phyloP scores from a whole-genome alignment of 2,329 filamentous ascomycete genomes.

The Daldinia eschscholtzii region DNA sequence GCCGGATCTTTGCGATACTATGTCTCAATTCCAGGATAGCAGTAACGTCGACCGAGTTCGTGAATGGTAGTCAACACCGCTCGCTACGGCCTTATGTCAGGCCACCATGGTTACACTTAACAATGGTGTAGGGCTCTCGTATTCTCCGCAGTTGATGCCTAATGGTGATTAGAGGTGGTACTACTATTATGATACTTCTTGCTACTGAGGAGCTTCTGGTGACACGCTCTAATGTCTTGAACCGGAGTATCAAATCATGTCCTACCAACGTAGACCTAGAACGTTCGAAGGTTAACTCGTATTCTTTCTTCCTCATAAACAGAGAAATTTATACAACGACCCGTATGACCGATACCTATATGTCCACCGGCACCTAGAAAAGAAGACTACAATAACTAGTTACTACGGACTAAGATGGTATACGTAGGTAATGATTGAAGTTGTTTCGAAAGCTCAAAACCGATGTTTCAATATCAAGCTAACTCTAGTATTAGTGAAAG shows the following conservation, averaged over 20 bases:
- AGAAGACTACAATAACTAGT: not conserved
- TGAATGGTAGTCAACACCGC: not conserved
- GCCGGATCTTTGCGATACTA: not conserved
- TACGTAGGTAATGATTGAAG: not conserved
- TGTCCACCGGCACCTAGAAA: not conserved
- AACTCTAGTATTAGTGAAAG: not conserved
- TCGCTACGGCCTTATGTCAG: conserved; percentile 1
- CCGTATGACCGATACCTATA: not conserved
- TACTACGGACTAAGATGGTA: not conserved
- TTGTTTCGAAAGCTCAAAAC: not conserved
- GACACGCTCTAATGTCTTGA: not conserved
- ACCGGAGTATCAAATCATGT: not conserved
- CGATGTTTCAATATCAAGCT: not conserved
- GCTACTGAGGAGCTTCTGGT: not conserved
- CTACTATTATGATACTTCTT: not conserved
- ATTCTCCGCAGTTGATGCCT: not conserved
- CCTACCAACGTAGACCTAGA: conserved; percentile 7
- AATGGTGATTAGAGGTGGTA: conserved; percentile 1
- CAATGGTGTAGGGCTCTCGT: conserved; percentile 3
- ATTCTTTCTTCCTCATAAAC: not conserved
- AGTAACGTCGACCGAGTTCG: not conserved
- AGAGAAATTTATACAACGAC: not conserved
- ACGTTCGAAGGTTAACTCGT: not conserved
- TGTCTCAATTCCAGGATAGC: conserved; percentile 2
- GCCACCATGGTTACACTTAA: not conserved